A percentile compares a stretch with the other conserved stretches of the same genome.
Evolutionary conservation across 2,329 filamentous ascomycete genomes (phyloP).

Genomic region (Colletotrichum gloeosporioides): DNA sequence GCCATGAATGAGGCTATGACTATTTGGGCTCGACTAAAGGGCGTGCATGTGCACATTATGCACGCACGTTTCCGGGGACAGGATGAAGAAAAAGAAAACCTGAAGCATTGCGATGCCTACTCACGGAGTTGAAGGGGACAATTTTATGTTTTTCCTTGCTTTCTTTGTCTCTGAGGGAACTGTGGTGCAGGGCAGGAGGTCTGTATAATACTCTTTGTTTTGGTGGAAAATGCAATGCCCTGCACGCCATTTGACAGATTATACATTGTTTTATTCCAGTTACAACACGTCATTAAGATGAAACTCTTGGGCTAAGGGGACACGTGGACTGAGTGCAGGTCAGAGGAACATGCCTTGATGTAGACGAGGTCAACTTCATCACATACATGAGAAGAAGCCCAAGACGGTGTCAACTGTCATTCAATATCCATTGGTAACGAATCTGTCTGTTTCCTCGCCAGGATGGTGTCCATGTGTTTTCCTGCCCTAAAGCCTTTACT

Average conservation of each 20-base stretch:
- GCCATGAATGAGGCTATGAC: constrained; percentile 21
- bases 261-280: constrained; percentile 6
- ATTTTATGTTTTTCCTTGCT: constrained; percentile 10
- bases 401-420: not conserved
- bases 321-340: not conserved
- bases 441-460: not conserved
- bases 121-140: constrained; percentile 20
- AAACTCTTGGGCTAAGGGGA: not conserved
- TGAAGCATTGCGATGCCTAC: constrained; percentile 18
- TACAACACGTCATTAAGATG: not conserved
- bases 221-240: not conserved
- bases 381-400: not conserved
- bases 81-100: not conserved
- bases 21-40: constrained; percentile 2
- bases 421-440: not conserved
- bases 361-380: not conserved
- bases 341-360: not conserved
- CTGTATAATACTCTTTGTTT: constrained; percentile 21
- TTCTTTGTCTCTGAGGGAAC: not conserved
- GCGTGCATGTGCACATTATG: not conserved
- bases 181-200: not conserved
- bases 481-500: not conserved
- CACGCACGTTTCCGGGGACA: not conserved
- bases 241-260: constrained; percentile 13
- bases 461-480: not conserved